These are phyloP conservation scores for Brassica napus DNA, from an alignment of 345 rosid species.

Conservation along the genomic window Da-Ae NC_063434.1:3015001-3015500, in stretches of 20 bases:
- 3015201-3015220: not conserved
- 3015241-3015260: conserved; percentile 45
- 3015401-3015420: not conserved
- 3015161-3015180: not conserved
- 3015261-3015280: conserved; percentile 63
- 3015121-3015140: conserved; percentile 63
- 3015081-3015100: conserved; percentile 47
- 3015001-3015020: not conserved
- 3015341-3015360: not conserved
- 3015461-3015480: conserved; percentile 76
- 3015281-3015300: conserved; percentile 57
- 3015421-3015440: conserved; percentile 67
- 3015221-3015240: not conserved
- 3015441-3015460: conserved; percentile 53
- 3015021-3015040: not conserved
- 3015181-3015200: not conserved
- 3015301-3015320: conserved; percentile 79
- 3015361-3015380: not conserved
- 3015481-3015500: conserved; percentile 54
- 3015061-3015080: conserved; percentile 48
- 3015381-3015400: not conserved
- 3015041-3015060: not conserved
- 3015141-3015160: conserved; percentile 50
- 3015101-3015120: conserved; percentile 50
- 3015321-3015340: conserved; percentile 75